These are phyloP conservation scores for Alternaria burnsii DNA, from an alignment of 2,329 filamentous ascomycete genomes.

Conservation along the genomic window DNA sequence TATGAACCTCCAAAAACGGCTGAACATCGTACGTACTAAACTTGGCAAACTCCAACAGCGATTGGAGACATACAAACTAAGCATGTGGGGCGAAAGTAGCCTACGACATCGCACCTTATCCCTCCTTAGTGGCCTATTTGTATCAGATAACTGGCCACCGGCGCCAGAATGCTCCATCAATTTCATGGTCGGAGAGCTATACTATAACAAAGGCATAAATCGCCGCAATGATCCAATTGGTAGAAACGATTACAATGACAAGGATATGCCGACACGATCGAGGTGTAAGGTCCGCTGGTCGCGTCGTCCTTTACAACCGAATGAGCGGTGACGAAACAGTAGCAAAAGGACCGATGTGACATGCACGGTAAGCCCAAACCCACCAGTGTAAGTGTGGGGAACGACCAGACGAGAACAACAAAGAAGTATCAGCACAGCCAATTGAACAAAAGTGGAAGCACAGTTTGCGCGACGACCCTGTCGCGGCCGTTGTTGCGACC, in stretches of 20 bases:
- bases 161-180: slow-evolving; percentile 10
- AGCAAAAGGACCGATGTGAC: slow-evolving; percentile 34
- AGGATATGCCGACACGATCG: slow-evolving; percentile 13
- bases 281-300: slow-evolving; percentile 21
- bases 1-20: slow-evolving; percentile 3
- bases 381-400: slow-evolving; percentile 24
- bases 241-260: slow-evolving; percentile 5
- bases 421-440: slow-evolving; percentile 7
- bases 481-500: slow-evolving; percentile 10
- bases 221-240: slow-evolving; percentile 15
- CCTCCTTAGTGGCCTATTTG: background rate
- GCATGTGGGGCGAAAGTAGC: slow-evolving; percentile 2
- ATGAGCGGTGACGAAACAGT: slow-evolving; percentile 37
- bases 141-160: slow-evolving; percentile 7
- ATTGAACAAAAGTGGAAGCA: slow-evolving; percentile 6
- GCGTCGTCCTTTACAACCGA: slow-evolving; percentile 18
- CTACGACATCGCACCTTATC: slow-evolving; percentile 3
- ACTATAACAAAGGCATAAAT: slow-evolving; percentile 8
- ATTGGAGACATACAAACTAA: slow-evolving; percentile 5
- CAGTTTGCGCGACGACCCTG: slow-evolving; percentile 8
- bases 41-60: slow-evolving; percentile 2
- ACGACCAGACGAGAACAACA: slow-evolving; percentile 23
- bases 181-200: slow-evolving; percentile 7
- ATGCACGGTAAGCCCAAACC: slow-evolving; percentile 25
- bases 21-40: slow-evolving; percentile 7